These are phyloP conservation scores for Claviceps sp. DNA, from an alignment of 2,329 filamentous ascomycete genomes.

Conservation along the genomic window DNA sequence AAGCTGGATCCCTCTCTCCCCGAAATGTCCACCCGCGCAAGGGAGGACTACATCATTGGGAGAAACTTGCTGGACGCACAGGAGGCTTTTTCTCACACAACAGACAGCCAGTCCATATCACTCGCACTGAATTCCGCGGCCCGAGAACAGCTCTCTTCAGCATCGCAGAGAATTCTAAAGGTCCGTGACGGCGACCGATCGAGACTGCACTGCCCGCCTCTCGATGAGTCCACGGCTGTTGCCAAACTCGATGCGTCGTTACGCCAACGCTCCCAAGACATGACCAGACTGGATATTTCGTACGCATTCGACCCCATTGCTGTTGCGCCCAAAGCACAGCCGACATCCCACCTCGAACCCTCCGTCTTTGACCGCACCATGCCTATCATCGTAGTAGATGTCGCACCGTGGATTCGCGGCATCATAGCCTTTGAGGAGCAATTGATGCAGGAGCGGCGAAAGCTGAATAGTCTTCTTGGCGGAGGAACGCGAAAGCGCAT, in stretches of 20 bases:
- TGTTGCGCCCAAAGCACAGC: constrained; percentile 28
- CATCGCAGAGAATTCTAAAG: not conserved
- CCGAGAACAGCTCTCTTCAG: constrained; percentile 9
- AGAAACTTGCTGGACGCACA: constrained; percentile 34
- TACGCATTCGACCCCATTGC: constrained; percentile 49
- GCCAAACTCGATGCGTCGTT: constrained; percentile 26
- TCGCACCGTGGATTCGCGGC: constrained; percentile 79
- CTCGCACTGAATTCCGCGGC: constrained; percentile 17
- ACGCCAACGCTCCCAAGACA: constrained; percentile 9
- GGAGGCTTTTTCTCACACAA: constrained; percentile 17
- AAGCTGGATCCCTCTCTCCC: constrained; percentile 51
- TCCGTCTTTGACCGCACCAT: constrained; percentile 68
- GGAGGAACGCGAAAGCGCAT: constrained; percentile 39
- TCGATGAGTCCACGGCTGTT: constrained; percentile 22
- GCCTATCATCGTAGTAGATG: constrained; percentile 53
- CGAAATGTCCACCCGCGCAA: constrained; percentile 30
- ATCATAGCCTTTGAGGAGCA: constrained; percentile 67
- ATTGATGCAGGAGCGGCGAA: constrained; percentile 53
- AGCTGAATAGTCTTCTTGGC: constrained; percentile 48
- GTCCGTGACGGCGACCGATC: not conserved
- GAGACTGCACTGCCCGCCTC: constrained; percentile 9
- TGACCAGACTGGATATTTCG: constrained; percentile 40
- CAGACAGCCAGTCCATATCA: constrained; percentile 15
- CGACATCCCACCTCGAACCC: constrained; percentile 37
- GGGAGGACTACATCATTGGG: constrained; percentile 39